Evolutionary conservation across 352 stramenopile species (phyloP).

Genomic region (Phytopythium boreale): DNA sequence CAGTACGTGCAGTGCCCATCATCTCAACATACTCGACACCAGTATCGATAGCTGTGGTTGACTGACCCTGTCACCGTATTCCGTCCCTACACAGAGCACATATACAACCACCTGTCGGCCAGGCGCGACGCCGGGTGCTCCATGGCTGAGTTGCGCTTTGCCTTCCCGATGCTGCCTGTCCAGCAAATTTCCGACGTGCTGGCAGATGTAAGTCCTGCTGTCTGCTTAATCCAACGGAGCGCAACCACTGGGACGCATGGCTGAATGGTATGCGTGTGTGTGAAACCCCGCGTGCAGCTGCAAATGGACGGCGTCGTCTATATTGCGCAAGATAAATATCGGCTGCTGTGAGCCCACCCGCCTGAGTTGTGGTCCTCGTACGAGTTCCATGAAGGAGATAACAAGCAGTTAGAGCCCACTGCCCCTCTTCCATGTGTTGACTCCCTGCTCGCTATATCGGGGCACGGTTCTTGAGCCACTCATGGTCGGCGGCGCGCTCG

Average conservation of each 20-base stretch:
- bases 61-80: not conserved
- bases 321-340: constrained; percentile 50
- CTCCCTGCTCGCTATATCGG: constrained; percentile 19
- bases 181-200: constrained; percentile 52
- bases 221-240: not conserved
- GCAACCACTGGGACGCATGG: not conserved
- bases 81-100: constrained; percentile 22
- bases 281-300: constrained; percentile 23
- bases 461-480: constrained; percentile 49
- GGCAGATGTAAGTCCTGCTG: constrained; percentile 35
- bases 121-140: constrained; percentile 35
- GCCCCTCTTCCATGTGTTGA: not conserved
- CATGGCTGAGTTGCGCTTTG: constrained; percentile 55
- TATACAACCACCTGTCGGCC: constrained; percentile 38
- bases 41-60: not conserved
- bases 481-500: constrained; percentile 43
- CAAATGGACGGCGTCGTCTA: constrained; percentile 70
- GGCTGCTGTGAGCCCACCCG: constrained; percentile 29
- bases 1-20: constrained; percentile 17
- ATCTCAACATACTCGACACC: not conserved
- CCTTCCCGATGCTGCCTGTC: constrained; percentile 44
- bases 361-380: not conserved
- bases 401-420: no score
- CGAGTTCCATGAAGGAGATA: not conserved
- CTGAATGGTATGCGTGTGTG: not conserved